Conservation (phyloP, 345 rosid species). For the Streptanthus diversifolius region DNA sequence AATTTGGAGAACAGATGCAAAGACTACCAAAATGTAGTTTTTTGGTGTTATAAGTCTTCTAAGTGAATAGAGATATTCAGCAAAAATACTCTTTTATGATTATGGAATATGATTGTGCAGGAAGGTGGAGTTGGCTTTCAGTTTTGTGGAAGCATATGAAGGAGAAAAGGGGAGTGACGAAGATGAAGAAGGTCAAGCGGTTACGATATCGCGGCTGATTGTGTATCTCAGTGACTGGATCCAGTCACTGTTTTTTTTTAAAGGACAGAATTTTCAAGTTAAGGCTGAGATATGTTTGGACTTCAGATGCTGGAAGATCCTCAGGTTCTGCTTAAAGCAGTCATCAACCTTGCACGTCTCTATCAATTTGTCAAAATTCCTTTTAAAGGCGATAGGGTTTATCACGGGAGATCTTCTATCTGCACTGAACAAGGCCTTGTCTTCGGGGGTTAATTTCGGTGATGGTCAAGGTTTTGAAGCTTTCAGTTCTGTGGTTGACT, state of each 20-base stretch:
- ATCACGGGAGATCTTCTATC: slow-evolving; percentile 42
- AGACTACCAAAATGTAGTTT: background rate
- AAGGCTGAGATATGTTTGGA: slow-evolving; percentile 46
- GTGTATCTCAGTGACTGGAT: slow-evolving; percentile 76
- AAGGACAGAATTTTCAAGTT: slow-evolving; percentile 40
- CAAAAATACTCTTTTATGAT: background rate
- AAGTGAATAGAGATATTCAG: no score
- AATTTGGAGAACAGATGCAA: background rate
- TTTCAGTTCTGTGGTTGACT: slow-evolving; percentile 48
- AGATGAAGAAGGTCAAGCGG: slow-evolving; percentile 55
- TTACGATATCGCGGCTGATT: slow-evolving; percentile 52
- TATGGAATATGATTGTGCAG: slow-evolving; percentile 42
- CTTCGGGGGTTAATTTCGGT: slow-evolving; percentile 24
- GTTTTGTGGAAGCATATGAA: slow-evolving; percentile 36
- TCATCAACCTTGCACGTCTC: slow-evolving; percentile 52
- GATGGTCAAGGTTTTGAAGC: slow-evolving; percentile 48
- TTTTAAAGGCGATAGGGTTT: slow-evolving; percentile 51
- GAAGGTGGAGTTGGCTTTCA: slow-evolving; percentile 64
- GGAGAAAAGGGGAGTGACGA: slow-evolving; percentile 29
- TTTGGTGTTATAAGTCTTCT: no score
- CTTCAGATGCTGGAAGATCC: slow-evolving; percentile 73
- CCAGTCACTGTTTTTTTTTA: slow-evolving; percentile 52
- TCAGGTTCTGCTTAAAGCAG: slow-evolving; percentile 69
- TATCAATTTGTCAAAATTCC: slow-evolving; percentile 48
- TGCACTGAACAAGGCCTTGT: slow-evolving; percentile 27